These are phyloP conservation scores for Microthlaspi erraticum DNA, from an alignment of 345 rosid species.

Conservation along the genomic window DNA sequence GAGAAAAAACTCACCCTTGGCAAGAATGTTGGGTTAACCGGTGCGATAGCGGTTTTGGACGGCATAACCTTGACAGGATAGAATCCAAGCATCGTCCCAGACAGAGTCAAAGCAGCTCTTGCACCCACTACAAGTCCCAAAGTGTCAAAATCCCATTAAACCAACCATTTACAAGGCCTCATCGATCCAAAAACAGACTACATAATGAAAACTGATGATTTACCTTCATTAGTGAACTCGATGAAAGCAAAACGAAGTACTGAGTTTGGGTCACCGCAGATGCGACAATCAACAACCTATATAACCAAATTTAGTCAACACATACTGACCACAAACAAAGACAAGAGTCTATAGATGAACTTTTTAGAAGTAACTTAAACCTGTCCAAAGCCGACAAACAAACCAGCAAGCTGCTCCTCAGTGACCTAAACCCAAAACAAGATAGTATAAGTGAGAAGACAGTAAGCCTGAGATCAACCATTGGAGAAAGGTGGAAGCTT, in stretches of 20 bases:
- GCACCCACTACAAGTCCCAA: slow-evolving; percentile 68
- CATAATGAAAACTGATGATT: slow-evolving; percentile 33
- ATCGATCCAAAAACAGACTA: not conserved
- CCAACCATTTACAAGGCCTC: slow-evolving; percentile 4
- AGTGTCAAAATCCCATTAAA: slow-evolving; percentile 5
- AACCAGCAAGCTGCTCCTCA: slow-evolving; percentile 94
- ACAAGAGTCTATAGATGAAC: no score
- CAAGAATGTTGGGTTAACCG: slow-evolving; percentile 91
- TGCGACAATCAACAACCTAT: slow-evolving; percentile 91
- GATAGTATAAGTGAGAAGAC: slow-evolving; percentile 5
- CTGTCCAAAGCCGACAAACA: slow-evolving; percentile 84
- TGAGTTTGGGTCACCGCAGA: slow-evolving; percentile 94
- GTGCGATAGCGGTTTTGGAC: slow-evolving; percentile 95
- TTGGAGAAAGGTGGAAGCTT: slow-evolving; percentile 4
- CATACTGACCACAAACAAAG: slow-evolving; percentile 3
- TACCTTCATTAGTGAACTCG: slow-evolving; percentile 95
- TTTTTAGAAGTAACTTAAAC: slow-evolving; percentile 42
- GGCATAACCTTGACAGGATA: slow-evolving; percentile 91
- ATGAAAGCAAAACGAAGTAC: slow-evolving; percentile 96
- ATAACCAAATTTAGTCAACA: slow-evolving; percentile 16
- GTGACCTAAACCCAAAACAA: slow-evolving; percentile 62
- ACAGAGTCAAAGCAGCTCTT: slow-evolving; percentile 63
- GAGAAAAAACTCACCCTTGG: slow-evolving; percentile 63
- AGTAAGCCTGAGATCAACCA: not conserved
- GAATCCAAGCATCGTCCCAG: slow-evolving; percentile 91